A percentile compares a stretch with the other conserved stretches of the same genome.
phyloP scores from a whole-genome alignment of 148 eudicot species.

The Vaccinium macrocarpon region DNA sequence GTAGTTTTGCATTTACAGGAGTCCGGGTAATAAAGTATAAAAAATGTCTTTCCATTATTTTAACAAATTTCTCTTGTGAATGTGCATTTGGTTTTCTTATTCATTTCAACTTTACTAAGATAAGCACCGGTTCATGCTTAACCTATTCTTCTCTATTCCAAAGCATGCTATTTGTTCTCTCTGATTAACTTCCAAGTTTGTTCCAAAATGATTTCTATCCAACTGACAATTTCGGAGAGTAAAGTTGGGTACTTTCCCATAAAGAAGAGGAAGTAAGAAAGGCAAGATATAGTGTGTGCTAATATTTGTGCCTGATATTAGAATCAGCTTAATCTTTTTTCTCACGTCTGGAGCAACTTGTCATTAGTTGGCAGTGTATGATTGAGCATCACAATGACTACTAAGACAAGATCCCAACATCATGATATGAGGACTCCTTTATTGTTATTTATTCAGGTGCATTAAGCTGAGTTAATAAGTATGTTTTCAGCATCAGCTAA shows the following conservation, averaged over 20 bases:
- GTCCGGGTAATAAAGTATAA: too few species aligned
- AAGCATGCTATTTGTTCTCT: neutral
- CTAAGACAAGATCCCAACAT: neutral
- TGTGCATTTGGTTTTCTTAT: neutral
- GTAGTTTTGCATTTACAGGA: neutral
- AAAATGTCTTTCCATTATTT: neutral
- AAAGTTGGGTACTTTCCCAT: neutral
- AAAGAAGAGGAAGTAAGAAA: neutral
- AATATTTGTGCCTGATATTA: neutral
- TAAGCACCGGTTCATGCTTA: neutral
- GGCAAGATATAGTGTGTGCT: neutral
- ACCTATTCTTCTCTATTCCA: neutral
- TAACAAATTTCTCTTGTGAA: neutral
- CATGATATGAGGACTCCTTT: neutral
- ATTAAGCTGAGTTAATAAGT: neutral
- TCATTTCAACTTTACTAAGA: neutral
- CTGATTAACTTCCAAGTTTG: neutral
- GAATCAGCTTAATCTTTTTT: neutral
- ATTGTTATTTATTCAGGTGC: neutral
- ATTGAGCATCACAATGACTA: neutral
- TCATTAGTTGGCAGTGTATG: slow-evolving; percentile 1
- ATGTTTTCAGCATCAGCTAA: neutral
- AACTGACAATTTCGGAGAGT: neutral
- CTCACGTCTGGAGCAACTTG: neutral
- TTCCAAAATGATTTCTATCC: neutral